A percentile compares a stretch with the other conserved stretches of the same genome.
Evolutionary conservation across 2,329 filamentous ascomycete species (phyloP).

Genomic region (Alternaria longipes): DNA sequence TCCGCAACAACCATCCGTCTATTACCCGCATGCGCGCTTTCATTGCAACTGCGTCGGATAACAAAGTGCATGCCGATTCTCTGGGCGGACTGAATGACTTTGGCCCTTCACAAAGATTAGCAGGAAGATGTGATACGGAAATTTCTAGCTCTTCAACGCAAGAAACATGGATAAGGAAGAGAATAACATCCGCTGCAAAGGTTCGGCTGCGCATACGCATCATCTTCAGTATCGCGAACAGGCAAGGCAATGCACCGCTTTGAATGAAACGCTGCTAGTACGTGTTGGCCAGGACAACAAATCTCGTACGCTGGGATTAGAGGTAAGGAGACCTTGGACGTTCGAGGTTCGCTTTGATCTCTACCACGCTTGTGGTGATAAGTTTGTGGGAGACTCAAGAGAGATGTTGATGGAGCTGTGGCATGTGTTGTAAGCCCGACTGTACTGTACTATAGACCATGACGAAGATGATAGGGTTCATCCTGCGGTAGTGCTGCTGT

Average conservation of each 20-base stretch:
- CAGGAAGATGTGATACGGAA: not conserved
- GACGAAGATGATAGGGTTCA: not conserved
- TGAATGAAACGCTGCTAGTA: slow-evolving; percentile 51
- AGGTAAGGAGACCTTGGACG: not conserved
- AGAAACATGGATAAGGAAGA: not conserved
- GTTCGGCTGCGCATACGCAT: slow-evolving; percentile 48
- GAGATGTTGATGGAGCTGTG: not conserved
- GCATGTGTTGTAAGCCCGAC: not conserved
- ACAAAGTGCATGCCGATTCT: slow-evolving; percentile 62
- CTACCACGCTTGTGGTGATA: not conserved
- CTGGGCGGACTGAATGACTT: slow-evolving; percentile 62
- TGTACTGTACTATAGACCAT: not conserved
- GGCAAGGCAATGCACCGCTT: slow-evolving; percentile 50
- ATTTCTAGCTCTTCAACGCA: not conserved
- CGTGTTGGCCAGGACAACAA: slow-evolving; percentile 62
- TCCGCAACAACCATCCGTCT: not conserved
- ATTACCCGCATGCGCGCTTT: slow-evolving; percentile 55
- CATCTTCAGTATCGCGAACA: slow-evolving; percentile 42
- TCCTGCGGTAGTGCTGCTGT: slow-evolving; percentile 32
- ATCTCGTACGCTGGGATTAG: slow-evolving; percentile 20
- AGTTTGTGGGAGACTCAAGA: not conserved
- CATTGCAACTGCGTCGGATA: slow-evolving; percentile 60
- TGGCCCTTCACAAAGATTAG: not conserved
- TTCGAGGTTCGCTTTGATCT: not conserved
- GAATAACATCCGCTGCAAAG: not conserved